Evolutionary conservation across 768 basidiomycete genomes (phyloP).

Genomic region (Floccularia luteovirens): DNA sequence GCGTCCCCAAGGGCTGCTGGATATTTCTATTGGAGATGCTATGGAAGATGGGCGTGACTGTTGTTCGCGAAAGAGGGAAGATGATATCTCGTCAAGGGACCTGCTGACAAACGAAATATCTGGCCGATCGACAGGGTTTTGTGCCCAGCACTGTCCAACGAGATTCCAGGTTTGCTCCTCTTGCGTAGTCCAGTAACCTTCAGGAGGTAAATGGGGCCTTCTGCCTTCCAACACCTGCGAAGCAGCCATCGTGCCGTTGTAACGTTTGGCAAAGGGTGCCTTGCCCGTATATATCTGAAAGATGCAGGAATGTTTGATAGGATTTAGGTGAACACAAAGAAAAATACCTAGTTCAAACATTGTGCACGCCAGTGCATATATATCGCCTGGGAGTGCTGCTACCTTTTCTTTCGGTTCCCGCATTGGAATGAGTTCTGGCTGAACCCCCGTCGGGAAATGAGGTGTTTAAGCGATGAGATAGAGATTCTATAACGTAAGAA

Average conservation of each 20-base stretch:
- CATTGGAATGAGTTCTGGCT: conserved; percentile 11
- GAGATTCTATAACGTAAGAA: conserved; percentile 13
- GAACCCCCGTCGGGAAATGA: conserved; percentile 8
- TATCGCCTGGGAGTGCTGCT: conserved; percentile 8
- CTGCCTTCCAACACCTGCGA: conserved; percentile 5
- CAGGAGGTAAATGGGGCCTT: conserved; percentile 8
- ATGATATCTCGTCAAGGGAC: conserved; percentile 4
- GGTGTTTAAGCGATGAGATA: conserved; percentile 8
- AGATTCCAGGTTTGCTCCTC: conserved; percentile 10
- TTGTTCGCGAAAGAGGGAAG: background rate
- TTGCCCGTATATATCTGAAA: conserved; percentile 10
- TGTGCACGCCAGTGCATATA: conserved; percentile 14
- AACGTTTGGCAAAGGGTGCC: conserved; percentile 4
- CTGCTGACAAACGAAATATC: conserved; percentile 1
- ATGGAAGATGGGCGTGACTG: background rate
- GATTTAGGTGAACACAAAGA: background rate
- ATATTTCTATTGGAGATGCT: background rate
- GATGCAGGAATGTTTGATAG: background rate
- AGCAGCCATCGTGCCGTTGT: conserved; percentile 3
- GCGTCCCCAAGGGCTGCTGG: background rate
- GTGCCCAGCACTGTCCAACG: conserved; percentile 10
- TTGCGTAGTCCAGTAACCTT: conserved; percentile 11
- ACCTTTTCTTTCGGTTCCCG: background rate
- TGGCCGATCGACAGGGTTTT: conserved; percentile 8
- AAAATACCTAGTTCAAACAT: conserved; percentile 10